Conservation (phyloP, 805 yeast genomes). For the Yamadazyma phyllophila region DNA sequence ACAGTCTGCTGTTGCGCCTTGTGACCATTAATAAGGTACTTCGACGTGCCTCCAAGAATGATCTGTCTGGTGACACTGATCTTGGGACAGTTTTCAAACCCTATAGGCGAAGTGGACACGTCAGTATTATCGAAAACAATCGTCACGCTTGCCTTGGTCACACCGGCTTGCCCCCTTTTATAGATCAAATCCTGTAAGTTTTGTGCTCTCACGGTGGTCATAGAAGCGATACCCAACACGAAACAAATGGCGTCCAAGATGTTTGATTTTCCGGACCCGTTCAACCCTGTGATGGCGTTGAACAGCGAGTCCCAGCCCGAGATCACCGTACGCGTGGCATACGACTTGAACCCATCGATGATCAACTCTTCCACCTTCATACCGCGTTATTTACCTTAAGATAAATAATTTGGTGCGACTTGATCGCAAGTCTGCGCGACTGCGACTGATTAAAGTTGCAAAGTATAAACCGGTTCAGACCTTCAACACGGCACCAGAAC, state of each 20-base stretch:
- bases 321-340: conserved; percentile 94
- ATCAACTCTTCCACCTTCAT: conserved; percentile 97
- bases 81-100: conserved; percentile 72
- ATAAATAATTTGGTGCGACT: too few species aligned
- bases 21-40: conserved; percentile 92
- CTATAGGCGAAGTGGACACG: conserved; percentile 74
- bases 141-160: conserved; percentile 94
- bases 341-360: conserved; percentile 96
- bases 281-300: conserved; percentile 95
- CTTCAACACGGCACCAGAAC: too few species aligned
- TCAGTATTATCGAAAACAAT: conserved; percentile 91
- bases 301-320: conserved; percentile 95
- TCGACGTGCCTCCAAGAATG: conserved; percentile 85
- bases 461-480: too few species aligned
- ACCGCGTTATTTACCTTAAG: conserved; percentile 1
- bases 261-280: conserved; percentile 97
- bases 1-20: conserved; percentile 95
- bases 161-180: conserved; percentile 97
- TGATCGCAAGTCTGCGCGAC: too few species aligned
- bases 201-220: conserved; percentile 93
- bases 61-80: conserved; percentile 92
- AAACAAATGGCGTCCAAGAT: conserved; percentile 96
- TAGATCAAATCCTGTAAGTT: conserved; percentile 91
- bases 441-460: too few species aligned
- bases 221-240: conserved; percentile 93